Evolutionary conservation across 2,329 filamentous ascomycete genomes (phyloP), one percentile per base, ranked within the genome.

Genomic region (Aspergillus spinulosporus): DNA sequence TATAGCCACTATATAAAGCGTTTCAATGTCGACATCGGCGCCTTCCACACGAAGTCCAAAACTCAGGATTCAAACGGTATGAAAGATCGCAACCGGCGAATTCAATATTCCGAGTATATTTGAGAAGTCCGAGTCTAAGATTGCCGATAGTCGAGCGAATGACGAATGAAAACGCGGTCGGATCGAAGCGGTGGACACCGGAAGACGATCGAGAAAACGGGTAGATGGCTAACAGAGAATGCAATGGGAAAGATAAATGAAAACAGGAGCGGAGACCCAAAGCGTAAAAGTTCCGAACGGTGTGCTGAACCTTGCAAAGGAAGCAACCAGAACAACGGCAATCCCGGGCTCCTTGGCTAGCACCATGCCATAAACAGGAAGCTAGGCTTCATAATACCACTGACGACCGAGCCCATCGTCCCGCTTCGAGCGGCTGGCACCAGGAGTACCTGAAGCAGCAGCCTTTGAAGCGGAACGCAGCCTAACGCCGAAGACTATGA

Each of bases 401-500:
- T 73, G 72, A 70, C 69, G 69, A 68, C 73, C 76, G 21, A 21
- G 21, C 21, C 21, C 21, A 71, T 81, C 78, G 68, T 81, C 79
- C 72, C 76, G 77, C 76, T 78, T 81, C 73, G 78, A 74, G 74
- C 78, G 78, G 72, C 80, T 76, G 73, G 73, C 73, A 68, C 74
- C 71, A 75, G 76, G 72, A 67, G 69, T 61, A 76, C 74, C 75
- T 73, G 73, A 72, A 75, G 80, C 80, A 79, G 78, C 82, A 81
- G 85, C 85, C 80, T 88, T 89, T 71, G 87, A 88, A 83, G 87
- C 85, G 82, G 88, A 90, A 83, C 88, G 88, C 82, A 90, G 87
- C 87, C 88, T 90, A 85, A 86, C 87, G 88, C 83, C 86, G 87
- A 83, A 87, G 84, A 88, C 88, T 90, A 87, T 86, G 78, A 82